Evolutionary conservation across 148 eudicot species (phyloP).

Genomic region (Simmondsia chinensis): DNA sequence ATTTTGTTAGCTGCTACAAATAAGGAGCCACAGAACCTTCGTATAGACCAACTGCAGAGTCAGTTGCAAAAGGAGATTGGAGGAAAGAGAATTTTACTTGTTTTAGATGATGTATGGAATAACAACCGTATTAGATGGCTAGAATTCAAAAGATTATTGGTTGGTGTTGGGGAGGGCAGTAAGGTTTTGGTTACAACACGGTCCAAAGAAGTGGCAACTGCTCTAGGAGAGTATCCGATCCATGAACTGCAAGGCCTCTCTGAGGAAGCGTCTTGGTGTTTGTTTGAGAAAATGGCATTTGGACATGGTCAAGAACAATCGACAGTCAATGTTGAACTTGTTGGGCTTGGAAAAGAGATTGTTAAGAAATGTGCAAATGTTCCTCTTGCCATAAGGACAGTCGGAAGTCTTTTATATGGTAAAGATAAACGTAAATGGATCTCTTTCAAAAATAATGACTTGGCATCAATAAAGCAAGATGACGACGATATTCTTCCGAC

Average conservation of each 20-base stretch:
- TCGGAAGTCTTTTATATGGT: constrained; percentile 25
- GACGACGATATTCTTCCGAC: constrained; percentile 6
- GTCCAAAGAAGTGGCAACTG: constrained; percentile 8
- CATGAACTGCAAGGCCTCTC: constrained; percentile 17
- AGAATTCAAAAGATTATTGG: constrained; percentile 5
- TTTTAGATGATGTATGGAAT: constrained; percentile 24
- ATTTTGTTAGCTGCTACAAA: constrained; percentile 7
- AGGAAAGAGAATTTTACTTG: constrained; percentile 15
- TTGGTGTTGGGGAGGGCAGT: constrained; percentile 10
- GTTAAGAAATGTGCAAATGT: constrained; percentile 9
- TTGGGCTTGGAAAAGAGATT: constrained; percentile 19
- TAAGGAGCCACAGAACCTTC: not conserved
- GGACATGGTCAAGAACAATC: not conserved
- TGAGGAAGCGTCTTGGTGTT: constrained; percentile 10
- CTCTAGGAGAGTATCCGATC: constrained; percentile 5
- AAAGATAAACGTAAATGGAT: constrained; percentile 21
- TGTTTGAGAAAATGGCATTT: constrained; percentile 24
- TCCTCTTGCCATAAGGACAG: constrained; percentile 13
- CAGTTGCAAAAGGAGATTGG: constrained; percentile 1
- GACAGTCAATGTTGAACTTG: not conserved
- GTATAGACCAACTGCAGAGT: constrained; percentile 6
- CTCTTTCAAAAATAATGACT: constrained; percentile 10
- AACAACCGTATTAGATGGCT: constrained; percentile 10
- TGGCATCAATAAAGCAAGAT: constrained; percentile 6
- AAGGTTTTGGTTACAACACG: constrained; percentile 29